These are phyloP conservation scores for Talaromyces trachyspermus DNA, from an alignment of 495 filamentous ascomycete genomes.

Conservation along the genomic window DNA sequence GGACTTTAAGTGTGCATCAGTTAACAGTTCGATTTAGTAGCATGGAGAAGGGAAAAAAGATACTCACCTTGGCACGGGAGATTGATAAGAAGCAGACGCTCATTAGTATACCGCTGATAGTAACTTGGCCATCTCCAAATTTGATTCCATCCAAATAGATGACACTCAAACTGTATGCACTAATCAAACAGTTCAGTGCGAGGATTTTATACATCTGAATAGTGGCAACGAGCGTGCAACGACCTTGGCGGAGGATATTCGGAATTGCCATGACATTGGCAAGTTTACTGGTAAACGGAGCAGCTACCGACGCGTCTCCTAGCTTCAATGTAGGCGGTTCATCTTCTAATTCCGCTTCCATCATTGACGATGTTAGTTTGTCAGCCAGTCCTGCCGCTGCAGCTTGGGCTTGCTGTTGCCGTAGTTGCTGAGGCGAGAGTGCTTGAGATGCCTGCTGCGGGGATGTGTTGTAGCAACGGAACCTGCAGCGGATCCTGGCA, in stretches of 20 bases:
- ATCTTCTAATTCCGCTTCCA: slow-evolving; percentile 81
- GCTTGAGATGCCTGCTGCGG: slow-evolving; percentile 50
- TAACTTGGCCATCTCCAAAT: slow-evolving; percentile 97
- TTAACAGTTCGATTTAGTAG: neutral
- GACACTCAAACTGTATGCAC: slow-evolving; percentile 93
- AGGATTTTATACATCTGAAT: slow-evolving; percentile 99
- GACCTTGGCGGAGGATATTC: slow-evolving; percentile 95
- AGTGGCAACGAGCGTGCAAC: slow-evolving; percentile 93
- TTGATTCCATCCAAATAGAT: slow-evolving; percentile 98
- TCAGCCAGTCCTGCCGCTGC: slow-evolving; percentile 76
- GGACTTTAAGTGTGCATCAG: slow-evolving; percentile 44
- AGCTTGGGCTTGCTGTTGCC: slow-evolving; percentile 56
- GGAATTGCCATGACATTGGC: slow-evolving; percentile 95
- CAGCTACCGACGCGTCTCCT: slow-evolving; percentile 93
- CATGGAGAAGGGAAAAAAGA: too few relatives aligned
- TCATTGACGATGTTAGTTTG: slow-evolving; percentile 77
- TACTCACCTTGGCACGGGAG: slow-evolving; percentile 73
- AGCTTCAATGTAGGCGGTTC: slow-evolving; percentile 96
- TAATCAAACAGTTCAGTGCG: slow-evolving; percentile 95
- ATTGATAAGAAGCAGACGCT: slow-evolving; percentile 98
- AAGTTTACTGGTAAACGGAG: slow-evolving; percentile 95
- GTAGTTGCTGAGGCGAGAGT: slow-evolving; percentile 42
- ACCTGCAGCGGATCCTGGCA: slow-evolving; percentile 45
- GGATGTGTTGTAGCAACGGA: slow-evolving; percentile 60
- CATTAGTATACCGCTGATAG: slow-evolving; percentile 99